Conservation (phyloP, 2,329 filamentous ascomycete genomes). For the Simplicillium aogashimaense region DNA sequence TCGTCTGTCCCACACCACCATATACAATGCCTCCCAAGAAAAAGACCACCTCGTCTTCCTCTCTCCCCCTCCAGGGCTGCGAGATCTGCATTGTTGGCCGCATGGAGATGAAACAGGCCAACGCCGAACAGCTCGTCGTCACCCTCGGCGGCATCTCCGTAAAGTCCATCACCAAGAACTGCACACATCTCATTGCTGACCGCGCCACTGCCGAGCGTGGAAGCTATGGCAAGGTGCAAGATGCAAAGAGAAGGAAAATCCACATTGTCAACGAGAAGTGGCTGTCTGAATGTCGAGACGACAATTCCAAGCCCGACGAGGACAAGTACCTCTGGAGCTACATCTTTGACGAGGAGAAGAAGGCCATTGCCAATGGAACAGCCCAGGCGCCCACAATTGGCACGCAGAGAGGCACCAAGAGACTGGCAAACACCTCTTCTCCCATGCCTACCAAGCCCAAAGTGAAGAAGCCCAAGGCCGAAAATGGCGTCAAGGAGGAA, state of each 20-base stretch:
- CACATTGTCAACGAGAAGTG: slow-evolving; percentile 51
- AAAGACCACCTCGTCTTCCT: no score
- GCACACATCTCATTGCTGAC: slow-evolving; percentile 48
- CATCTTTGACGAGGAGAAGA: slow-evolving; percentile 11
- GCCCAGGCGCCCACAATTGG: slow-evolving; percentile 6
- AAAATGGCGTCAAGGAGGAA: slow-evolving; percentile 12
- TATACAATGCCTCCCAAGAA: no score
- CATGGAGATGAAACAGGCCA: slow-evolving; percentile 35
- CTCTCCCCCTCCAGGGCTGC: slow-evolving; percentile 26
- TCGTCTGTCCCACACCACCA: no score
- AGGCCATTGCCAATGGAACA: slow-evolving; percentile 14
- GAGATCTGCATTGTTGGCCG: slow-evolving; percentile 44
- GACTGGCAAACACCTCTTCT: slow-evolving; percentile 10
- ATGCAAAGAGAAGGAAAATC: slow-evolving; percentile 34
- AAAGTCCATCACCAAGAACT: slow-evolving; percentile 35
- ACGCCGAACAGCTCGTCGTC: slow-evolving; percentile 34
- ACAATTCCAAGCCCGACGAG: slow-evolving; percentile 13
- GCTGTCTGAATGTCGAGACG: slow-evolving; percentile 43
- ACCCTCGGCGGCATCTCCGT: slow-evolving; percentile 38
- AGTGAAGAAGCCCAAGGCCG: slow-evolving; percentile 24
- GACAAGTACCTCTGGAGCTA: slow-evolving; percentile 17
- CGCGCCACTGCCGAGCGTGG: slow-evolving; percentile 39
- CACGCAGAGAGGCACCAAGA: slow-evolving; percentile 16
- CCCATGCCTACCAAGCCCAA: slow-evolving; percentile 24
- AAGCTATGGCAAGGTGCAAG: slow-evolving; percentile 33